phyloP scores from a whole-genome alignment of 2,329 filamentous ascomycete species.

The Fusarium siculi region DNA sequence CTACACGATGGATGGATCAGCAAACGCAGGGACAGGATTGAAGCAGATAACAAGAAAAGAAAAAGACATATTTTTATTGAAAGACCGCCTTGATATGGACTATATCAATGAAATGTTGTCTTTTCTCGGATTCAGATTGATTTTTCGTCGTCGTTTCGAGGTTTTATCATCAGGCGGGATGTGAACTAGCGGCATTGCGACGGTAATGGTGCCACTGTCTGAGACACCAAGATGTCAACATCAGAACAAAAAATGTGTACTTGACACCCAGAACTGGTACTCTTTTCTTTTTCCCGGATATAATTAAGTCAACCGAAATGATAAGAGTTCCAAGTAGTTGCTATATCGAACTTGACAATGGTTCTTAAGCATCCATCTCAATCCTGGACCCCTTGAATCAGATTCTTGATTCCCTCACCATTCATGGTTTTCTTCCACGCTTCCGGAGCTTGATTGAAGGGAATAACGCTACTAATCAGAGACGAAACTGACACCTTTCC shows the following conservation, averaged over 20 bases:
- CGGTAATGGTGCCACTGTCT: background rate
- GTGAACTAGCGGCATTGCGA: background rate
- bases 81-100: no score
- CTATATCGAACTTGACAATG: background rate
- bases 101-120: background rate
- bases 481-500: slow-evolving; percentile 82
- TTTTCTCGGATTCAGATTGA: background rate
- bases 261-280: background rate
- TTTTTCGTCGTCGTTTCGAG: background rate
- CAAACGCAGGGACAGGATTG: no score
- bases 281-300: background rate
- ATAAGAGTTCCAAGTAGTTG: background rate
- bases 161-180: background rate
- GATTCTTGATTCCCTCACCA: slow-evolving; percentile 78
- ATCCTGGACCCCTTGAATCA: slow-evolving; percentile 57
- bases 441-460: slow-evolving; percentile 71
- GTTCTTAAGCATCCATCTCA: background rate
- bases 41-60: background rate
- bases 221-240: background rate
- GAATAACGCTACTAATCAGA: slow-evolving; percentile 79
- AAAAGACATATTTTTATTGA: no score
- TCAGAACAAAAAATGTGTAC: background rate
- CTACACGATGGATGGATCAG: background rate
- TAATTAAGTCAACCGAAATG: no score
- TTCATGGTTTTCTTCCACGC: slow-evolving; percentile 89